These are phyloP conservation scores for Cyclotella cryptica DNA, from an alignment of 108 stramenopile species.

Conservation along the genomic window DNA sequence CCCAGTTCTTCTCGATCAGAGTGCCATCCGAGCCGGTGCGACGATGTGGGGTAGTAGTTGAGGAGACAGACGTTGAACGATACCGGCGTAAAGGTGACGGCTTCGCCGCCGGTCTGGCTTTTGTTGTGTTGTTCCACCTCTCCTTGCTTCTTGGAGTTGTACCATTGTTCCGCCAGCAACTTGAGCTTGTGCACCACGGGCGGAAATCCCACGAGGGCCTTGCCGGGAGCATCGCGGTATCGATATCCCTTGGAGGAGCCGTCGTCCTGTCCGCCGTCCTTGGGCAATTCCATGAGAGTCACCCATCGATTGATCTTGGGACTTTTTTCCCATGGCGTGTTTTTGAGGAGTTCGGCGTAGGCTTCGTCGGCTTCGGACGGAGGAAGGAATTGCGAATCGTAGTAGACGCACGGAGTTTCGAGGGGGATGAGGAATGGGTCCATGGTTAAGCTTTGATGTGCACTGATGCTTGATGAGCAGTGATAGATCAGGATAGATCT, in stretches of 20 bases:
- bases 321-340: slow-evolving; percentile 72
- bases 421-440: slow-evolving; percentile 47
- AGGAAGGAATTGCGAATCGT: slow-evolving; percentile 61
- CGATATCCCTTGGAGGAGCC: slow-evolving; percentile 31
- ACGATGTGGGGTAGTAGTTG: slow-evolving; percentile 72
- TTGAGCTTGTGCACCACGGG: slow-evolving; percentile 37
- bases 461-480: no score
- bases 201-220: slow-evolving; percentile 33
- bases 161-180: slow-evolving; percentile 65
- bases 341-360: slow-evolving; percentile 55
- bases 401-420: slow-evolving; percentile 67
- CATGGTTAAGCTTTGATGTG: no score
- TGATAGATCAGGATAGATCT: no score
- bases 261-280: slow-evolving; percentile 1
- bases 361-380: slow-evolving; percentile 40
- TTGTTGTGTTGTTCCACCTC: no score
- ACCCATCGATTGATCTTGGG: slow-evolving; percentile 84
- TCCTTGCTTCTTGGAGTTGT: slow-evolving; percentile 37
- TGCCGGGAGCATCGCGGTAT: slow-evolving; percentile 69
- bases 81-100: slow-evolving; percentile 6
- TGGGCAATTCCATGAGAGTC: slow-evolving; percentile 52
- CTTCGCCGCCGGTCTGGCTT: no score
- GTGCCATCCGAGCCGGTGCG: slow-evolving; percentile 78
- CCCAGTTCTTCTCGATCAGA: slow-evolving; percentile 79
- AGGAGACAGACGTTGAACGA: slow-evolving; percentile 78